Base-by-base conservation (phyloP, 768 basidiomycete species). In the Tricholoma matsutake region DNA sequence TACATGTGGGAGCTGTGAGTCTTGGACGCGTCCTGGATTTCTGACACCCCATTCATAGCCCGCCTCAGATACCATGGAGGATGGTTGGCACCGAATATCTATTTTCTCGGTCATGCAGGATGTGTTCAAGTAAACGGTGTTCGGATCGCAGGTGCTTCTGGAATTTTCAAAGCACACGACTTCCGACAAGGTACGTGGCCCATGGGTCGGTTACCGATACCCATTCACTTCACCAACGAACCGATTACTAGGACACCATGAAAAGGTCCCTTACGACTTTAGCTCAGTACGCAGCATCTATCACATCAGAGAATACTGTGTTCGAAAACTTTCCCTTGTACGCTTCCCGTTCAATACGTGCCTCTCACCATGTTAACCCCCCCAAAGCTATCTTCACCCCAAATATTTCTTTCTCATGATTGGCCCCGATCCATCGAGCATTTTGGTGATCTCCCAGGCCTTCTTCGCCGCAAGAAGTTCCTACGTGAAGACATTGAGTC, bases 41-140 rank as follows among this genome's bases (percentile, higher is more conserved):
- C 53, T 14, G n/a, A n/a, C 51, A 28, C 8, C 13, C 32, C 9
- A 20, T 11, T 47, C 58, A 20, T 56, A 37, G 54, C 53, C 41
- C 51, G 4, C 28, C 9, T 32, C 57, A 96, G 94, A 60, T 98
- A 94, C 72, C 92, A 98, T 67, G 96, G 96, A 16, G 96, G 95
- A 6, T 98, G 96, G 96, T 75, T 98, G 10, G 97, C 96, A 0
- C 92, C 91, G 0, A 96, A 97, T 69, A 96, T 99, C 57, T 99
- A 97, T 75, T 98, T 92, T 72, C 83, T 99, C 2, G 97, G 97
- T 0, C 85, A 89, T 68, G 94, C 95, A 2, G 96, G 96, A 0
- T 92, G 91, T 56, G 81, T 99, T 0, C 84, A 88, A 35, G 86
- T 97, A 28, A 90, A 96, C 67, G 96, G 95, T 0, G 63, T 98